Base-by-base conservation (phyloP, 495 filamentous ascomycete genomes). In the Chaetomium tenue region DNA sequence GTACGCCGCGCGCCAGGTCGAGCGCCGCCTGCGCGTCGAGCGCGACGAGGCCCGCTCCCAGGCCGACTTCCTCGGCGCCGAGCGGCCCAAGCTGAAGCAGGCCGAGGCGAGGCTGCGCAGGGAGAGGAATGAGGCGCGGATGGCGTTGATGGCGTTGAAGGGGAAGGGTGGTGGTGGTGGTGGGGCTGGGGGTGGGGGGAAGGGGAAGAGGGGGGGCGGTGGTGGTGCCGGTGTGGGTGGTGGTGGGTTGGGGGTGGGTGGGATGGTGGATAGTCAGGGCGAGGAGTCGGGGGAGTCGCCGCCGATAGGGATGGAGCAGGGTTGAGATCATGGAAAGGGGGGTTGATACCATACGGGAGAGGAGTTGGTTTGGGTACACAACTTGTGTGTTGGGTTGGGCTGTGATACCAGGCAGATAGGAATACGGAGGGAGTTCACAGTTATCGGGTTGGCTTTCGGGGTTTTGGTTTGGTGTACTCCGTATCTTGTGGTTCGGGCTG, bases 121-220 rank as follows among this genome's bases (percentile, higher is more conserved):
- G 63, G 70, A 74, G 63, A n/a, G 72, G 61, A 70, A 74, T 23
- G 66, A 71, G 47, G 68, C 64, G 0, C 22, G 70, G 42, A 5
- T 69, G 55, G 63, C 61, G 42, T 5, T 25, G 15, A 5, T 66
- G 47, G 30, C 58, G 0, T 3, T 65, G 2, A 60, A 44, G 61
- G 48, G 37, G 48, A 3, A 12, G 33, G 30, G 13, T 22, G 18
- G 15, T 7, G 22, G 33, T 4, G 40, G 57, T 23, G 22, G 0
- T 7, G 4, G 33, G 16, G 71, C 28, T 42, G 50, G 63, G 67
- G 68, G 47, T 25, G 71, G 63, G 65, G 66, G n/a, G 63, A 66
- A 20, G 63, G 66, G 23, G n/a, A 26, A 44, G 39, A 33, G 18
- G 57, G 12, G 20, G 65, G 48, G 20, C 64, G 4, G 25, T n/a